A percentile compares a stretch with the other conserved stretches of the same genome.
Conservation (phyloP, 768 basidiomycete species). For the Leccinum fibrillosum region DNA sequence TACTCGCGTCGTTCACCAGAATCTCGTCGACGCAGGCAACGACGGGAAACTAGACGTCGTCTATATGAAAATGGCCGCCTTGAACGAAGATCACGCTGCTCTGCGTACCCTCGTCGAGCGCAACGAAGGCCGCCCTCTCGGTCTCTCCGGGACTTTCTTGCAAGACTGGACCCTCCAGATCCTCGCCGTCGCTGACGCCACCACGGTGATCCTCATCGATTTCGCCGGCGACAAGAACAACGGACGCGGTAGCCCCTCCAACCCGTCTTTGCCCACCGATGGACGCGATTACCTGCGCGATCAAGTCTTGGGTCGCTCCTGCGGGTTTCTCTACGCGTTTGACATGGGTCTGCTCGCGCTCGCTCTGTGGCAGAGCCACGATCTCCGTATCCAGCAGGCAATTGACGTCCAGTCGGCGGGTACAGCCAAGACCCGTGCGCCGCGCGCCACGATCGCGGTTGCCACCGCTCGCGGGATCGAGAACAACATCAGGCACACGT, state of each 20-base stretch:
- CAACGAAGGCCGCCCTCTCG: conserved; percentile 33
- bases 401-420: conserved; percentile 28
- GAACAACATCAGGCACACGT: conserved; percentile 15
- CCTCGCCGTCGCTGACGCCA: conserved; percentile 27
- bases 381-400: conserved; percentile 34
- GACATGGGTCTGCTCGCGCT: conserved; percentile 31
- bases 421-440: conserved; percentile 13
- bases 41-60: conserved; percentile 20
- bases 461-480: conserved; percentile 10
- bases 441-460: conserved; percentile 15
- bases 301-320: conserved; percentile 26
- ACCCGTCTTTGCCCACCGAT: conserved; percentile 10
- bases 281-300: conserved; percentile 29
- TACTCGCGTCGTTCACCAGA: conserved; percentile 20
- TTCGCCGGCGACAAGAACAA: conserved; percentile 32
- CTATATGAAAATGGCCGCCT: conserved; percentile 15
- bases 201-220: conserved; percentile 27
- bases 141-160: conserved; percentile 27
- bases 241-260: conserved; percentile 28
- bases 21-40: conserved; percentile 24
- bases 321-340: conserved; percentile 30
- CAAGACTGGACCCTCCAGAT: conserved; percentile 21
- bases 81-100: conserved; percentile 22
- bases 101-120: conserved; percentile 25
- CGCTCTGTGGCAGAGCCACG: conserved; percentile 27